Evolutionary conservation across 1,139 yeast genomes (phyloP), one percentile per base, ranked within the genome.

Genomic region (Candida smagusa): DNA sequence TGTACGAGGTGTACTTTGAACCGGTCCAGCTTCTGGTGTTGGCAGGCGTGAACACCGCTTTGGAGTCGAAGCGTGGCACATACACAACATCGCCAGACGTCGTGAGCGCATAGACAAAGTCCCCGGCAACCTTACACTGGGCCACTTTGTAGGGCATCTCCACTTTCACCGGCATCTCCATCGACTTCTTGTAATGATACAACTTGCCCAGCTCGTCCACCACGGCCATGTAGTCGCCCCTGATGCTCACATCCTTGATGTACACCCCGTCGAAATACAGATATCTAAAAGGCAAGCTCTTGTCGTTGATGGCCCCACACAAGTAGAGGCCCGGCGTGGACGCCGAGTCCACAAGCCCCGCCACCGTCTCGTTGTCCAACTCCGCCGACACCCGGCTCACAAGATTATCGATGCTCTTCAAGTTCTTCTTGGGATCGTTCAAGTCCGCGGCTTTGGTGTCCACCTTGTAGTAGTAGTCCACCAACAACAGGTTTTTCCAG

Each of bases 131-230:
- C 37, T 66, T 63, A 9, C 77, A 79, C 38, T 74, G 65, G 43
- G 72, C 68, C 11, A 79, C 81, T 28, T 65, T 61, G 38, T 66
- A 46, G 2, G 81, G 75, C 21, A 68, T 49, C 19, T 56, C 52
- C 2, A 69, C 44, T 39, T 49, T 40, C 26, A 48, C 43, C 2
- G 65, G 68, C 23, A 45, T 44, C 28, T 46, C 35, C 34, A 39
- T 30, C 7, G 72, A 74, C 23, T 60, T 50, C 30, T 78, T 76
- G 84, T 89, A 85, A 53, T 83, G 86, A 41, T 78, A 81, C 16
- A 87, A 71, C 50, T 82, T 77, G n/a, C 97, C 97, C 21, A 74
- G 73, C 1, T 73, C 74, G 43, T 82, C 75, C 16, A 94, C 81
- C 1, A 80, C 81, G 3, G 79, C 84, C 21, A 81, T 68, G 7